Evolutionary conservation across 2,329 filamentous ascomycete species (phyloP).

Genomic region (Xylaria polymorpha): DNA sequence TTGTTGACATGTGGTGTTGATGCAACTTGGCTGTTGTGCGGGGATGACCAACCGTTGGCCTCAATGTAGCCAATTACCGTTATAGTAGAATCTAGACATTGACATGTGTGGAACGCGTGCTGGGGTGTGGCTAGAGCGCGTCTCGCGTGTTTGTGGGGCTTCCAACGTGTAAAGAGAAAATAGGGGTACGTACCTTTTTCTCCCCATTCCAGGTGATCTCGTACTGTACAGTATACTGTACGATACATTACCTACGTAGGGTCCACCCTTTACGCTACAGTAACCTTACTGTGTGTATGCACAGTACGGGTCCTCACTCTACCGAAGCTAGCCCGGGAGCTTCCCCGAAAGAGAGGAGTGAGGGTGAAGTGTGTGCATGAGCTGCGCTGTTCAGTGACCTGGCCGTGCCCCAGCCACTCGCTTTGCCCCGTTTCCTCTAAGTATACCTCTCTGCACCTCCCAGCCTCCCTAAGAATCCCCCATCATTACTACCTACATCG

Average conservation of each 20-base stretch:
- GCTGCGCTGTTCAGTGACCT: conserved; percentile 38
- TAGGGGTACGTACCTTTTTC: conserved; percentile 12
- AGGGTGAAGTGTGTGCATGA: conserved; percentile 25
- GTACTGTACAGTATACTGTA: not conserved
- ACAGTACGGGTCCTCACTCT: conserved; percentile 3
- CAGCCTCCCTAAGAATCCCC: conserved; percentile 36
- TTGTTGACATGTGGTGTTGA: conserved; percentile 31
- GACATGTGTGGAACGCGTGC: conserved; percentile 42
- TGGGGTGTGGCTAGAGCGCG: conserved; percentile 39
- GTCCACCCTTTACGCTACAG: not conserved
- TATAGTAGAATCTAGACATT: conserved; percentile 21
- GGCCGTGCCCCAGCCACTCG: conserved; percentile 42
- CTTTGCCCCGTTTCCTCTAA: conserved; percentile 37
- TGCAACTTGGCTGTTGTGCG: conserved; percentile 34
- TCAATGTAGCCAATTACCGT: conserved; percentile 41
- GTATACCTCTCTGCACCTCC: conserved; percentile 27
- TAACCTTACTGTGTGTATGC: not conserved
- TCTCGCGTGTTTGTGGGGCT: conserved; percentile 28
- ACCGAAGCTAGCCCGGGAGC: conserved; percentile 2
- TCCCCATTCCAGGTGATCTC: not conserved
- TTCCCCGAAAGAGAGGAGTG: conserved; percentile 3
- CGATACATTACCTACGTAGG: not conserved
- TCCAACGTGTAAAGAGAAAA: conserved; percentile 4
- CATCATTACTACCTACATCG: conserved; percentile 30
- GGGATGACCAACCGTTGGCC: conserved; percentile 40